Conservation (phyloP, 371 early-diverging fungal species). For the Mortierella sp. region DNA sequence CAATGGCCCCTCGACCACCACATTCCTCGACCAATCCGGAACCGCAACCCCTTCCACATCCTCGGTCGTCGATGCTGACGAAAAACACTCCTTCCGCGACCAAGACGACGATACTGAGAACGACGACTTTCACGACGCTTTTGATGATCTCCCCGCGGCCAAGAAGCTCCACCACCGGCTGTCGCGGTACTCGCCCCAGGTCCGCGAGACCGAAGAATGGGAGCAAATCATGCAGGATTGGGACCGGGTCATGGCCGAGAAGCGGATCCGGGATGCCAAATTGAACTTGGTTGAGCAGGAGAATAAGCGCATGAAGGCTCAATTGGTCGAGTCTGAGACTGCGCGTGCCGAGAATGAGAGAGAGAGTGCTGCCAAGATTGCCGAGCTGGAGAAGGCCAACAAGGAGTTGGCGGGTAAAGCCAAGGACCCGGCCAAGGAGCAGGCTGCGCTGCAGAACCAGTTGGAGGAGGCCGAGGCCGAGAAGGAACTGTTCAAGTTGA, state of each 20-base stretch:
- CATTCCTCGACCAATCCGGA: conserved; percentile 11
- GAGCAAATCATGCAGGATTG: conserved; percentile 58
- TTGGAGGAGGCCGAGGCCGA: conserved; percentile 56
- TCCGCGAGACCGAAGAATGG: conserved; percentile 53
- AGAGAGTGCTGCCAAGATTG: conserved; percentile 32
- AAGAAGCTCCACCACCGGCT: conserved; percentile 48
- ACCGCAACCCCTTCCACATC: conserved; percentile 24
- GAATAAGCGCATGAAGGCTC: conserved; percentile 55
- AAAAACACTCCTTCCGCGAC: conserved; percentile 21
- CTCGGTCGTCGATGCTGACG: conserved; percentile 26
- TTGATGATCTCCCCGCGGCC: conserved; percentile 49
- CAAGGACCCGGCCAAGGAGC: conserved; percentile 54
- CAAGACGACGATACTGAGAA: conserved; percentile 28
- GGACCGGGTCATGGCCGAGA: conserved; percentile 59
- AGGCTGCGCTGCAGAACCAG: conserved; percentile 35
- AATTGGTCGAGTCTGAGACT: conserved; percentile 40
- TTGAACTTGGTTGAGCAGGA: conserved; percentile 54
- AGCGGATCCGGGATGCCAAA: conserved; percentile 54
- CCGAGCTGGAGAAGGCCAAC: conserved; percentile 30
- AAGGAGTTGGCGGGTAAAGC: conserved; percentile 29
- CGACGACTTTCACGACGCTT: conserved; percentile 48
- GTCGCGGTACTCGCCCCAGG: conserved; percentile 36
- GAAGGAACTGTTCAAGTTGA: conserved; percentile 57
- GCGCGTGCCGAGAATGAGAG: conserved; percentile 33
- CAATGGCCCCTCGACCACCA: conserved; percentile 27